phyloP scores from a whole-genome alignment of 2,329 filamentous ascomycete genomes.

The Ophiostoma sp. region DNA sequence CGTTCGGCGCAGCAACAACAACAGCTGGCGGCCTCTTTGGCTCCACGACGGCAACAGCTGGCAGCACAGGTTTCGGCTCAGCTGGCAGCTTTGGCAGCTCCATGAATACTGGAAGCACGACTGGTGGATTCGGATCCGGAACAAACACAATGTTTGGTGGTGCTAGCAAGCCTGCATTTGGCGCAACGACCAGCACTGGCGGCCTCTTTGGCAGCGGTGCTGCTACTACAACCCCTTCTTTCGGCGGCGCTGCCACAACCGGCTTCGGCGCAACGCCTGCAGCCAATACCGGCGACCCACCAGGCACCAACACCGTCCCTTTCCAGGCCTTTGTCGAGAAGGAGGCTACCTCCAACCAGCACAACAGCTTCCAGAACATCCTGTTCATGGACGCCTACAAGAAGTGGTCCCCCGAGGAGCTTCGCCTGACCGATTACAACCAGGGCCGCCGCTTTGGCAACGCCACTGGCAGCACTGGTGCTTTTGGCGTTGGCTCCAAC shows the following conservation, averaged over 20 bases:
- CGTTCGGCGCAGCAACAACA: constrained; percentile 46
- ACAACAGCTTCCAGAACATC: constrained; percentile 71
- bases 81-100: constrained; percentile 41
- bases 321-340: constrained; percentile 70
- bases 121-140: constrained; percentile 40
- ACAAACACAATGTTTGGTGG: constrained; percentile 47
- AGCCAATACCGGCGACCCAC: constrained; percentile 53
- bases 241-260: constrained; percentile 33
- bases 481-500: constrained; percentile 63
- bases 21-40: constrained; percentile 45
- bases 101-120: constrained; percentile 30
- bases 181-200: constrained; percentile 32
- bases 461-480: constrained; percentile 63
- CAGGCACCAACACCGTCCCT: constrained; percentile 64
- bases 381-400: constrained; percentile 74
- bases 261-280: constrained; percentile 37
- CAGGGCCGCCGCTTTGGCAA: constrained; percentile 82
- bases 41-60: constrained; percentile 37
- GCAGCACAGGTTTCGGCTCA: constrained; percentile 35
- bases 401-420: constrained; percentile 85
- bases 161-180: constrained; percentile 41
- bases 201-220: constrained; percentile 45
- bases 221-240: constrained; percentile 37
- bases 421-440: constrained; percentile 79
- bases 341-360: constrained; percentile 51